A percentile compares a stretch with the other conserved stretches of the same genome.
Evolutionary conservation across 768 basidiomycete species (phyloP).

Genomic region (Rhizopogon vulgaris): DNA sequence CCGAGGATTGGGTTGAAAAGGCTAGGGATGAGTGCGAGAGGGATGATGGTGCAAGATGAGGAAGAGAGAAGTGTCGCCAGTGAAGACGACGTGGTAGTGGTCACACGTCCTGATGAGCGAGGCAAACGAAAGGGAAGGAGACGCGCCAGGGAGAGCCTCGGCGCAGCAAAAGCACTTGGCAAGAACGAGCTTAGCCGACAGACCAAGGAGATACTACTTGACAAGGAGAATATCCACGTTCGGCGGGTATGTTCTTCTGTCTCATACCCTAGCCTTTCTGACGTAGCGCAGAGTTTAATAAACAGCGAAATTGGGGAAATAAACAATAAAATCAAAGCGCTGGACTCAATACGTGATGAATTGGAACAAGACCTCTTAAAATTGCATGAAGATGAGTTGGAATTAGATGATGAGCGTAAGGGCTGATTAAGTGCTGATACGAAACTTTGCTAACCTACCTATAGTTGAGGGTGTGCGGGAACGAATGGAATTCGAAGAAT

Average conservation of each 20-base stretch:
- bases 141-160: conserved; percentile 60
- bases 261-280: conserved; percentile 4
- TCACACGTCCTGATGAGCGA: conserved; percentile 35
- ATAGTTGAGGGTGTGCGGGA: conserved; percentile 89
- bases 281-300: conserved; percentile 60
- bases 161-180: conserved; percentile 64
- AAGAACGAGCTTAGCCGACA: conserved; percentile 83
- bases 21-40: conserved; percentile 72
- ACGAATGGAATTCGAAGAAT: conserved; percentile 66
- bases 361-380: conserved; percentile 79
- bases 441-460: conserved; percentile 3
- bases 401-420: conserved; percentile 93
- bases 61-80: conserved; percentile 53
- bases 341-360: conserved; percentile 75
- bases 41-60: conserved; percentile 44
- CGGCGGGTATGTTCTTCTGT: conserved; percentile 49
- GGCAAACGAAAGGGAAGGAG: conserved; percentile 31
- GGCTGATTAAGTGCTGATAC: conserved; percentile 8
- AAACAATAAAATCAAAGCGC: conserved; percentile 78
- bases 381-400: conserved; percentile 91
- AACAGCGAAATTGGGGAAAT: conserved; percentile 87
- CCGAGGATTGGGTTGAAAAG: conserved; percentile 74
- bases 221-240: conserved; percentile 91
- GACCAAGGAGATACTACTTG: conserved; percentile 76
- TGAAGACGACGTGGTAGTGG: conserved; percentile 70